Evolutionary conservation across 1,284 basidiomycete genomes (phyloP).

Genomic region (Pulveroboletus ridleyi): DNA sequence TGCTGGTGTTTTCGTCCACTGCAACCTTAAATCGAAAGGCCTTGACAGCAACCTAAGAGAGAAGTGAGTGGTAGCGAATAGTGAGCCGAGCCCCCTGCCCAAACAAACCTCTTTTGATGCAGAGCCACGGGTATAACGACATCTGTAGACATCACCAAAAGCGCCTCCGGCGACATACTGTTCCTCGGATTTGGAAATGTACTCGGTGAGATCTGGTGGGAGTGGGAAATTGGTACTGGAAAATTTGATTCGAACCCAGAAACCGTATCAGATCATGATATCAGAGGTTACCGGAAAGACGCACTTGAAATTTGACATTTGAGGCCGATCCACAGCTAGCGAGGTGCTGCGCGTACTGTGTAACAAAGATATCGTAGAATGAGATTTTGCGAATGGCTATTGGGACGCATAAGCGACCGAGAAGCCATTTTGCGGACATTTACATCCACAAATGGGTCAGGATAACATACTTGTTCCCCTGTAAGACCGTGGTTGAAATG

Average conservation of each 20-base stretch:
- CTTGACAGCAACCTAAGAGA: background rate
- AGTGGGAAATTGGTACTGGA: too few relatives aligned
- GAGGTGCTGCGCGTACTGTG: background rate
- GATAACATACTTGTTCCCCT: too few relatives aligned
- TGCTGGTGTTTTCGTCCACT: background rate
- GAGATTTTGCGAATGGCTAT: background rate
- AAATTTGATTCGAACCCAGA: too few relatives aligned
- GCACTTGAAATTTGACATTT: background rate
- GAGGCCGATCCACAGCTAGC: background rate
- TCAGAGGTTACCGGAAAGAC: background rate
- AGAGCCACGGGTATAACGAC: background rate
- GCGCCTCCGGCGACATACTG: background rate
- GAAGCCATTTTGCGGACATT: background rate
- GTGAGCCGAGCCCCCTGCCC: too few relatives aligned
- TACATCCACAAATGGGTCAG: background rate
- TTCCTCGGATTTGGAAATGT: background rate
- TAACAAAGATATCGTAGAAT: background rate
- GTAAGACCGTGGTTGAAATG: too few relatives aligned
- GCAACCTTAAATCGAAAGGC: background rate
- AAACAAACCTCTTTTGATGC: background rate
- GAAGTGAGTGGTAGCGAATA: background rate
- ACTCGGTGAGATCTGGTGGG: background rate
- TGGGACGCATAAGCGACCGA: background rate
- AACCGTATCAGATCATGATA: background rate
- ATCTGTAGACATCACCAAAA: constrained; percentile 1